A percentile compares a stretch with the other conserved stretches of the same genome.
Evolutionary conservation across 805 yeast genomes (phyloP).

Genomic region (Wickerhamiella dianesei): DNA sequence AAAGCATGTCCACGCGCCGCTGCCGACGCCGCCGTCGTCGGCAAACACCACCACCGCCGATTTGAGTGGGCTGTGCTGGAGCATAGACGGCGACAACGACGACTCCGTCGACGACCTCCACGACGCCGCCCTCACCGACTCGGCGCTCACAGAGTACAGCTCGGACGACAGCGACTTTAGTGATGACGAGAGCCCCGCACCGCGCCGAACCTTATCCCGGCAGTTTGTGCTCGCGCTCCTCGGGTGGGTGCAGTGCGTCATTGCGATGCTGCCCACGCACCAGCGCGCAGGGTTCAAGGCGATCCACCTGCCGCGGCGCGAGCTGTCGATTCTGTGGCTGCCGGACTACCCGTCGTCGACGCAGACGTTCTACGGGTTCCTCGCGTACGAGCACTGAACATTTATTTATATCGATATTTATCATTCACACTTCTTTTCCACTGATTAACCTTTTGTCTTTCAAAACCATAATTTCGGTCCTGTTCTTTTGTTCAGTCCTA

Average conservation of each 20-base stretch:
- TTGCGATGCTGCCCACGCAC: constrained; percentile 16
- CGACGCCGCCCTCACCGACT: no score
- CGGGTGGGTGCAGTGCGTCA: constrained; percentile 16
- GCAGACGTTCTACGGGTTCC: constrained; percentile 14
- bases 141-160: background rate
- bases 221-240: constrained; percentile 10
- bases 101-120: background rate
- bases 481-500: no score
- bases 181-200: background rate
- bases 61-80: constrained; percentile 8
- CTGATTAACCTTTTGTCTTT: background rate
- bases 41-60: background rate
- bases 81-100: constrained; percentile 7
- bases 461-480: no score
- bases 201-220: background rate
- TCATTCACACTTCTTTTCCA: background rate
- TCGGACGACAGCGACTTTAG: background rate
- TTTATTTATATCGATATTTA: background rate
- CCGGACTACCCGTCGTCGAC: constrained; percentile 19
- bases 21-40: background rate
- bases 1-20: background rate
- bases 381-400: constrained; percentile 4
- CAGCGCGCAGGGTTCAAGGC: constrained; percentile 6
- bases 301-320: background rate
- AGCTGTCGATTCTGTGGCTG: constrained; percentile 5